Percentiles rank a stretch among this genome's conserved stretches.
phyloP scores from a whole-genome alignment of 169 alveolate genomes.

The Plasmodium gallinaceum region DNA sequence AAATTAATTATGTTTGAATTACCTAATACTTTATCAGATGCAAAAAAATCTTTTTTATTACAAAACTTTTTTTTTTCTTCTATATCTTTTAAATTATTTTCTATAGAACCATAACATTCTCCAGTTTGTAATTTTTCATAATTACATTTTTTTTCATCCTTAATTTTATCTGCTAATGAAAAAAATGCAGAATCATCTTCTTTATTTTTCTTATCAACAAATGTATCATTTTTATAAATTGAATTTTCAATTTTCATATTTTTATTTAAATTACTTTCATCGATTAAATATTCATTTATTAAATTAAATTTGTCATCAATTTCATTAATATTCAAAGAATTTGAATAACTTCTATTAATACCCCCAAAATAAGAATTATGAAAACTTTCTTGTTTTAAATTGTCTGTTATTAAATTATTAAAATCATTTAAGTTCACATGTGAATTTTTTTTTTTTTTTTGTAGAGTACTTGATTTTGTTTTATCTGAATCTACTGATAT shows the following conservation, averaged over 20 bases:
- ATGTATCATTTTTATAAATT: background rate
- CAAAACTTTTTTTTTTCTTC: no score
- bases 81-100: background rate
- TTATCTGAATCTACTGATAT: conserved; percentile 64
- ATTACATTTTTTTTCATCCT: background rate
- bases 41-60: background rate
- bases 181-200: background rate
- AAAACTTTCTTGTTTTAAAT: background rate
- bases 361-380: background rate
- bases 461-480: conserved; percentile 11
- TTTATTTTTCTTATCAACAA: background rate
- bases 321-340: background rate
- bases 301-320: background rate
- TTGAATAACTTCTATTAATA: background rate
- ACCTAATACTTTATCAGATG: background rate
- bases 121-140: background rate
- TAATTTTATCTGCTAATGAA: background rate
- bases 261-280: background rate
- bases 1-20: background rate
- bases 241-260: background rate
- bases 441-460: conserved; percentile 15
- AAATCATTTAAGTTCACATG: background rate
- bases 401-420: background rate
- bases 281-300: background rate
- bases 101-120: background rate